Evolutionary conservation across 1,139 yeast genomes (phyloP).

Genomic region (Candida labiduridarum): DNA sequence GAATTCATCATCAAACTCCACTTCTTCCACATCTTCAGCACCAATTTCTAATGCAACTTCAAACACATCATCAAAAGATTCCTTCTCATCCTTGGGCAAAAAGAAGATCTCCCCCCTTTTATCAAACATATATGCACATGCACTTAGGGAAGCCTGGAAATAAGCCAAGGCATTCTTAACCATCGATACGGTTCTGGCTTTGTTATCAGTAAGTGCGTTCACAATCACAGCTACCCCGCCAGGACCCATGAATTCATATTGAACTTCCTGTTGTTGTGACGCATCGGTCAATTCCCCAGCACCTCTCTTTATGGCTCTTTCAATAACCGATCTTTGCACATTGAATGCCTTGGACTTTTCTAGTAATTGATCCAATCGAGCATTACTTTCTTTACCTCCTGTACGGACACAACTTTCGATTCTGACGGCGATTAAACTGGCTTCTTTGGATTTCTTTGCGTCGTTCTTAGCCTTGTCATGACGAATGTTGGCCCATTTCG

Average conservation of each 20-base stretch:
- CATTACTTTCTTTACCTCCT: constrained; percentile 62
- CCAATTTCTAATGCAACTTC: constrained; percentile 80
- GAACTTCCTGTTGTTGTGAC: constrained; percentile 36
- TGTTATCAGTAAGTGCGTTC: constrained; percentile 88
- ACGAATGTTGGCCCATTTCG: constrained; percentile 93
- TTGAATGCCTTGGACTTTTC: constrained; percentile 79
- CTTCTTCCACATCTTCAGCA: constrained; percentile 75
- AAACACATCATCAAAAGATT: constrained; percentile 61
- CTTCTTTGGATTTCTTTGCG: constrained; percentile 68
- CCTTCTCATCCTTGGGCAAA: constrained; percentile 37
- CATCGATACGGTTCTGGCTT: constrained; percentile 74
- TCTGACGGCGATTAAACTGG: constrained; percentile 71
- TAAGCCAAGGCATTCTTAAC: constrained; percentile 79
- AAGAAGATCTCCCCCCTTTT: constrained; percentile 72
- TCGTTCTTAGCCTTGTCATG: constrained; percentile 95
- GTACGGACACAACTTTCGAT: constrained; percentile 72
- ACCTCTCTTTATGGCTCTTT: constrained; percentile 84
- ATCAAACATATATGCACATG: constrained; percentile 76
- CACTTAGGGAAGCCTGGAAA: constrained; percentile 70
- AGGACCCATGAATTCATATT: constrained; percentile 93
- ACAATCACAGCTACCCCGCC: constrained; percentile 86
- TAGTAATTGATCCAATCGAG: constrained; percentile 71
- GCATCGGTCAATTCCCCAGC: constrained; percentile 54
- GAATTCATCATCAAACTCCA: constrained; percentile 44
- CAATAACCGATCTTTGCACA: constrained; percentile 83